A percentile compares a stretch with the other conserved stretches of the same genome.
Evolutionary conservation across 2,329 filamentous ascomycete genomes (phyloP).

Genomic region (Capronia americana): DNA sequence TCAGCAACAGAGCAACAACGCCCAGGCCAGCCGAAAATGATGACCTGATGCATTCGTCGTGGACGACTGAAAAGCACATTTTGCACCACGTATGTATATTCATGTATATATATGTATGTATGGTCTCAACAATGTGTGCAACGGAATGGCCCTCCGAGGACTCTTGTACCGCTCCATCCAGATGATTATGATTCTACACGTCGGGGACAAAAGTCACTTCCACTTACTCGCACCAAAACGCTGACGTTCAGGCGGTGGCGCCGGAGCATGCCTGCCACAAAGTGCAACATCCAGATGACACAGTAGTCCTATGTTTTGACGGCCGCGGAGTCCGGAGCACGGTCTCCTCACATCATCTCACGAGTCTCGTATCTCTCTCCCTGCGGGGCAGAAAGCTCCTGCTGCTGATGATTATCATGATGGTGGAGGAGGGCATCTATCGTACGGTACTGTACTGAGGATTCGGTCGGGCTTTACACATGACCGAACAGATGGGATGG

Average conservation of each 20-base stretch:
- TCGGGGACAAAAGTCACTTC: neutral
- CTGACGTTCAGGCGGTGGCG: neutral
- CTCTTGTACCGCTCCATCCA: neutral
- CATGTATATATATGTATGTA: neutral
- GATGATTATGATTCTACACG: neutral
- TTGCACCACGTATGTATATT: neutral
- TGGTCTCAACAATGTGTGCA: neutral
- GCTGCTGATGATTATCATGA: neutral
- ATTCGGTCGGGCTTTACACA: neutral
- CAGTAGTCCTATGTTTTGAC: neutral
- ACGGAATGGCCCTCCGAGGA: neutral
- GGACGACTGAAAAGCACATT: neutral
- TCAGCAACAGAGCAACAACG: constrained; percentile 30
- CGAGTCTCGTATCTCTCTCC: neutral
- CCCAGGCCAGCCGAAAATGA: constrained; percentile 25
- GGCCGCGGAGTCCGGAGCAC: neutral
- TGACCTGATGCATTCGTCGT: neutral
- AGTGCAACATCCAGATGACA: neutral
- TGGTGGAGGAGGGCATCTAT: neutral
- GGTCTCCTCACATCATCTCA: neutral
- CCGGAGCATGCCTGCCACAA: neutral
- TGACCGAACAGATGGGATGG: neutral
- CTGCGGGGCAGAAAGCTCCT: neutral
- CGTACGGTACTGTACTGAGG: neutral
- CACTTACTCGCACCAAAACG: neutral